Evolutionary conservation across 2,329 filamentous ascomycete genomes (phyloP), one percentile per base, ranked within the genome.

Genomic region (Zymoseptoria pseudotritici): DNA sequence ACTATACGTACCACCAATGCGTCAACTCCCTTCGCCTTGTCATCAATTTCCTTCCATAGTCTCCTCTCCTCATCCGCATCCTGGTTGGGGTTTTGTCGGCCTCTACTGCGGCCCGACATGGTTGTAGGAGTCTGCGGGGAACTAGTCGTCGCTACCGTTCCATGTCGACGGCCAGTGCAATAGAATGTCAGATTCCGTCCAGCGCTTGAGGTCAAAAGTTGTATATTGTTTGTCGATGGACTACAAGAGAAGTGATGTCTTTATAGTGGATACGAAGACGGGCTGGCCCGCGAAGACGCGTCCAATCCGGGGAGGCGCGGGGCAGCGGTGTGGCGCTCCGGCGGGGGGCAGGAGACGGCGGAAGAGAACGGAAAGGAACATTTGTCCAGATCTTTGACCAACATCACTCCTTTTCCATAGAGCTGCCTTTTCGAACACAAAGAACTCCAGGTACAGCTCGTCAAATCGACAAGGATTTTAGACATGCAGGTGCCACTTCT

Each of bases 401-500:
- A 46, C 36, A 46, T 17, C 36, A 46, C 17, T 46, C 36, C 36
- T 5, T 46, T 17, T 9, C 8, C 26, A 17, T 6, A n/a, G 10
- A 42, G 17, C 2, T 22, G 21, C 21, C 21, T 22, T 22, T 2
- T 22, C 4, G 36, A 17, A 42, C 10, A 13, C 31, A 36, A 13
- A 5, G 36, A 42, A 42, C 36, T 22, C 21, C 21, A 17, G 36
- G 3, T 4, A n/a, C 36, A 46, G 4, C 36, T n/a, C 36, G 36
- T 46, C 4, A n/a, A 17, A 46, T 46, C 36, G 36, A 46, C 4
- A 46, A 11, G 13, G 11, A 13, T 21, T 42, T 54, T 54, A 69
- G 77, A 67, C 51, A 83, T 92, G 83, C 88, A 89, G 72, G 85
- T 94, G 63, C 92, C 93, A 70, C 79, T 97, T 57, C 82, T 96